Conservation (phyloP, 2,329 filamentous ascomycete species). For the Sphaerulina vaccinii region DNA sequence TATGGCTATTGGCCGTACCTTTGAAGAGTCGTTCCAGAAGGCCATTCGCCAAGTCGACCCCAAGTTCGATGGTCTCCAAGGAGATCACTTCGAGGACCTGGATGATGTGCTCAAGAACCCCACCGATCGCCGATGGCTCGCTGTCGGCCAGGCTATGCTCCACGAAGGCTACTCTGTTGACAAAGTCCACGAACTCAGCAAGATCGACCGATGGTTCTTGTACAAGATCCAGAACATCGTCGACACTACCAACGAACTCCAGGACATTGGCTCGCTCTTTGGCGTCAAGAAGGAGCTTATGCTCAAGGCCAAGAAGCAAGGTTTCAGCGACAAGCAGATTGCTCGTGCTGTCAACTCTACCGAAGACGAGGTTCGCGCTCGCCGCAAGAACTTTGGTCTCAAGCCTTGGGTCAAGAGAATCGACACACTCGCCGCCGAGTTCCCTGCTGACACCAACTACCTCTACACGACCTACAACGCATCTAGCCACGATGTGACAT, state of each 20-base stretch:
- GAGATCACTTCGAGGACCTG: conserved; percentile 88
- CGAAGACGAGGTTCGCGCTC: conserved; percentile 85
- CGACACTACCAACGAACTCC: conserved; percentile 80
- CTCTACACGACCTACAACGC: conserved; percentile 98
- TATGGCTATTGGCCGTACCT: conserved; percentile 98
- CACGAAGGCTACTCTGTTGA: conserved; percentile 96
- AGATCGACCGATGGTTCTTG: conserved; percentile 99
- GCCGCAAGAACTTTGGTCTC: conserved; percentile 82
- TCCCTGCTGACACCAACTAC: conserved; percentile 93
- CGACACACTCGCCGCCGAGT: conserved; percentile 94
- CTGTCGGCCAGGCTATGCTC: conserved; percentile 95
- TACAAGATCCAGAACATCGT: conserved; percentile 98
- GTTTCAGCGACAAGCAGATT: conserved; percentile 97
- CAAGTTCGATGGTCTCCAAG: conserved; percentile 87
- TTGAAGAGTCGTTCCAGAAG: conserved; percentile 99
- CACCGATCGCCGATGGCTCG: conserved; percentile 94
- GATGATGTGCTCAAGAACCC: conserved; percentile 89
- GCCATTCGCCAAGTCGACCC: conserved; percentile 97
- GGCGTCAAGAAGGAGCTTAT: conserved; percentile 86
- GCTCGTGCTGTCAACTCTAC: conserved; percentile 78
- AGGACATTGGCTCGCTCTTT: conserved; percentile 77
- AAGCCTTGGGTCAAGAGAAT: conserved; percentile 98
- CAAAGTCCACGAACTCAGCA: conserved; percentile 85
- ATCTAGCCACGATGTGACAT: conserved; percentile 85
- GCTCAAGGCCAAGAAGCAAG: conserved; percentile 91